Percentiles rank a stretch among this genome's conserved stretches.
Evolutionary conservation across 306 rosid genomes (phyloP).

Genomic region (Rubus idaeus): DNA sequence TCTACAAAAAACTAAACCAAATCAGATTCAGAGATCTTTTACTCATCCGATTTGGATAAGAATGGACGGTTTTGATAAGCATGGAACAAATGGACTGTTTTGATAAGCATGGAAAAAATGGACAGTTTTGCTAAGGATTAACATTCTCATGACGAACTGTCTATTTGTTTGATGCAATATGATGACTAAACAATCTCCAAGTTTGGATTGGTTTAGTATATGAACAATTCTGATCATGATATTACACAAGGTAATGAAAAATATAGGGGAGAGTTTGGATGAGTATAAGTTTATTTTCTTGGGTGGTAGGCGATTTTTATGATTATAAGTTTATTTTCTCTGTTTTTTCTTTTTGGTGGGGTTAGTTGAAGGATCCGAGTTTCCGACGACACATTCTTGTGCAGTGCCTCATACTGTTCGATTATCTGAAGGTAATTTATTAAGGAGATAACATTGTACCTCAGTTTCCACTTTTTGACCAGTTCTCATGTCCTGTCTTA

Average conservation of each 20-base stretch:
- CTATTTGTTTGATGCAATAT: not conserved
- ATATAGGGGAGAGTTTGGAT: not conserved
- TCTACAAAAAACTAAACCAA: not conserved
- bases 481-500: not conserved
- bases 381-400: constrained; percentile 91
- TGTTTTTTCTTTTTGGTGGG: not conserved
- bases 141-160: not conserved
- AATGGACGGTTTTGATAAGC: not conserved
- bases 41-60: not conserved
- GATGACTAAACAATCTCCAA: not conserved
- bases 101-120: not conserved
- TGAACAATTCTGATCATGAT: not conserved
- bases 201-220: not conserved
- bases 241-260: not conserved
- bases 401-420: constrained; percentile 93
- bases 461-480: not conserved
- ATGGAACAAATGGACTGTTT: not conserved
- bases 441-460: not conserved
- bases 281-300: not conserved
- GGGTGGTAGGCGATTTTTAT: constrained; percentile 15
- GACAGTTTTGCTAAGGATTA: not conserved
- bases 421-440: constrained; percentile 73
- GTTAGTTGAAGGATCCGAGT: constrained; percentile 91
- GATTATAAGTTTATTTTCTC: not conserved
- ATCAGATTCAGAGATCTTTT: not conserved